These are phyloP conservation scores for Gloeophyllum trabeum DNA, from an alignment of 768 basidiomycete genomes.

Conservation along the genomic window DNA sequence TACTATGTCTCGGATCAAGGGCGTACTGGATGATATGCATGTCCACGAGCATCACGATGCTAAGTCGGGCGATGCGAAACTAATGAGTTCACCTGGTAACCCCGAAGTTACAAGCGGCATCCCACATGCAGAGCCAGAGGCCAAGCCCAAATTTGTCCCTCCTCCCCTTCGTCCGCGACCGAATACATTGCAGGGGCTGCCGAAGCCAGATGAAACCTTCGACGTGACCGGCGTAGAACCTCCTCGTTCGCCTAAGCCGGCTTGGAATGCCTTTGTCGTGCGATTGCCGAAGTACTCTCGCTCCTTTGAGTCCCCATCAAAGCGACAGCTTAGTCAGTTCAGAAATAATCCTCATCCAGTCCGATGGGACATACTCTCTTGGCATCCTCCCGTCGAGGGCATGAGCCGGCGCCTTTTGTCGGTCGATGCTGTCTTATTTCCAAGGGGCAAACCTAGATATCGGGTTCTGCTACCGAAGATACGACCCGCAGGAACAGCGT, in stretches of 20 bases:
- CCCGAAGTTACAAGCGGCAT: no score
- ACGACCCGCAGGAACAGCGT: slow-evolving; percentile 5
- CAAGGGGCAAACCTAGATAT: slow-evolving; percentile 22
- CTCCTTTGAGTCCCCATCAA: slow-evolving; percentile 31
- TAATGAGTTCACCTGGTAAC: no score
- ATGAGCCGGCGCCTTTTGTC: slow-evolving; percentile 52
- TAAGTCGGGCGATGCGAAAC: slow-evolving; percentile 2
- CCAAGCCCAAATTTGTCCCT: slow-evolving; percentile 42
- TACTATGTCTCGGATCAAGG: slow-evolving; percentile 79
- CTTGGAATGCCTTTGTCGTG: slow-evolving; percentile 27
- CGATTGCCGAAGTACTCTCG: slow-evolving; percentile 35
- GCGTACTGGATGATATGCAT: slow-evolving; percentile 60
- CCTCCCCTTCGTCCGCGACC: slow-evolving; percentile 35
- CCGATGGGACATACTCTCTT: slow-evolving; percentile 59
- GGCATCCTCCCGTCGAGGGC: slow-evolving; percentile 58
- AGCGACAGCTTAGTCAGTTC: slow-evolving; percentile 34
- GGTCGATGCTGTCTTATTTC: slow-evolving; percentile 54
- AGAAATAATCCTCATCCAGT: slow-evolving; percentile 24
- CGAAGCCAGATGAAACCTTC: slow-evolving; percentile 31
- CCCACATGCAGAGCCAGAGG: slow-evolving; percentile 6
- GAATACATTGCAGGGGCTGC: slow-evolving; percentile 15
- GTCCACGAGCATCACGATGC: neutral
- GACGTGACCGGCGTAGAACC: slow-evolving; percentile 35
- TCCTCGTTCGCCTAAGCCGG: slow-evolving; percentile 33
- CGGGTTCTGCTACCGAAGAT: slow-evolving; percentile 25